Percentiles rank a stretch among this genome's conserved stretches.
phyloP scores from a whole-genome alignment of 345 rosid species.

The Gossypium ekmanianum region DNA sequence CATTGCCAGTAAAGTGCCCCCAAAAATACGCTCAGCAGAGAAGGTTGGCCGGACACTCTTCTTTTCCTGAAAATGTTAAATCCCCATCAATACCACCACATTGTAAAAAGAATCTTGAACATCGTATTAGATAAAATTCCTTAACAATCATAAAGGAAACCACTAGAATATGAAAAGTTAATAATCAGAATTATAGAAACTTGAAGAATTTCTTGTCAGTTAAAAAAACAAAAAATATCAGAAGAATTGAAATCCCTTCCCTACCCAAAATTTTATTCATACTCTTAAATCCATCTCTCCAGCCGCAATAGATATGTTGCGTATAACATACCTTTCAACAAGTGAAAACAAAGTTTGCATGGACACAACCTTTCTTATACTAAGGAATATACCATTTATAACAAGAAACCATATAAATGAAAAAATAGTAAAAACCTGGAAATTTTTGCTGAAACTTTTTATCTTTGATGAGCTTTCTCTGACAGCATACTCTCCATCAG shows the following conservation, averaged over 20 bases:
- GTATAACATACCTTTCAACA: background rate
- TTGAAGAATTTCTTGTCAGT: background rate
- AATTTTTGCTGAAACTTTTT: conserved; percentile 82
- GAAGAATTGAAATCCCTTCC: background rate
- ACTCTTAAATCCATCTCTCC: background rate
- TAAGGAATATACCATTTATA: background rate
- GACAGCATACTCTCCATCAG: conserved; percentile 97
- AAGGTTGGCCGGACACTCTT: conserved; percentile 86
- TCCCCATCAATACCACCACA: conserved; percentile 21
- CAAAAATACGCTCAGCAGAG: conserved; percentile 84
- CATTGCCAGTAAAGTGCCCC: conserved; percentile 92
- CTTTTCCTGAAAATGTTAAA: conserved; percentile 68
- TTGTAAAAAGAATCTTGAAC: background rate
- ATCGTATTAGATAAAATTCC: background rate
- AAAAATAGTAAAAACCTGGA: conserved; percentile 61
- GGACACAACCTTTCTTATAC: background rate
- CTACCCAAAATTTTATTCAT: background rate
- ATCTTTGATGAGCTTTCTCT: conserved; percentile 96
- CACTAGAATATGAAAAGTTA: background rate
- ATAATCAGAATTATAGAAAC: background rate
- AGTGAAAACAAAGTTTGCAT: background rate
- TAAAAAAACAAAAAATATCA: background rate
- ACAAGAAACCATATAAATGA: background rate
- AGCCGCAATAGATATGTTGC: background rate
- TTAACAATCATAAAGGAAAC: background rate